phyloP scores from a whole-genome alignment of 2,329 filamentous ascomycete species.

The Ophiosphaerella korrae region DNA sequence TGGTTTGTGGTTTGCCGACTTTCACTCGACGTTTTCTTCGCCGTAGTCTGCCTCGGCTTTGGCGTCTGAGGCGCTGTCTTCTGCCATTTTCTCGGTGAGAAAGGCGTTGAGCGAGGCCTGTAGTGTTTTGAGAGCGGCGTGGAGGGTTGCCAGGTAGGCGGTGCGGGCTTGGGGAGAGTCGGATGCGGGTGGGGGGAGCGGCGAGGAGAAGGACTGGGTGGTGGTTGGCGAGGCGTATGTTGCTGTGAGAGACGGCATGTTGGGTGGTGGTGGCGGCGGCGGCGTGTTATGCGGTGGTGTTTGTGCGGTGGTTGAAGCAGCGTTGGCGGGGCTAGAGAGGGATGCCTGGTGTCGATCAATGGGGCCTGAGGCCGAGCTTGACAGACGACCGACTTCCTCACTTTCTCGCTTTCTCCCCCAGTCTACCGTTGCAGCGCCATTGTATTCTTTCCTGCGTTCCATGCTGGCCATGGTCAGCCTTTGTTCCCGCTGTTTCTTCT shows the following conservation, averaged over 20 bases:
- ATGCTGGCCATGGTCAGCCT: constrained; percentile 31
- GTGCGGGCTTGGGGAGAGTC: constrained; percentile 57
- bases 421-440: not conserved
- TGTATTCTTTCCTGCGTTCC: constrained; percentile 10
- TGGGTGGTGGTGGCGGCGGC: not conserved
- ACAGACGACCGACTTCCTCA: not conserved
- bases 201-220: constrained; percentile 26
- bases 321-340: not conserved
- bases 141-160: constrained; percentile 64
- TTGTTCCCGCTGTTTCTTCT: constrained; percentile 5
- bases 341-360: constrained; percentile 1
- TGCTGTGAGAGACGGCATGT: constrained; percentile 51
- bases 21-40: constrained; percentile 75
- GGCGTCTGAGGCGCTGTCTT: constrained; percentile 62
- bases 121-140: constrained; percentile 60
- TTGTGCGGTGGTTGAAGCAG: not conserved
- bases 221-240: constrained; percentile 59
- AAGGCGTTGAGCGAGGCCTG: constrained; percentile 72
- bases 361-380: not conserved
- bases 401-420: too few species aligned
- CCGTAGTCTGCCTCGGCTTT: constrained; percentile 77
- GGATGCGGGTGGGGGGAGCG: constrained; percentile 26
- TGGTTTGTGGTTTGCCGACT: too few species aligned
- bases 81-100: constrained; percentile 74
- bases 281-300: not conserved